Percentiles rank a stretch among this genome's conserved stretches.
Evolutionary conservation across 2,329 filamentous ascomycete species (phyloP).

Genomic region (Sphaerulina populicola): DNA sequence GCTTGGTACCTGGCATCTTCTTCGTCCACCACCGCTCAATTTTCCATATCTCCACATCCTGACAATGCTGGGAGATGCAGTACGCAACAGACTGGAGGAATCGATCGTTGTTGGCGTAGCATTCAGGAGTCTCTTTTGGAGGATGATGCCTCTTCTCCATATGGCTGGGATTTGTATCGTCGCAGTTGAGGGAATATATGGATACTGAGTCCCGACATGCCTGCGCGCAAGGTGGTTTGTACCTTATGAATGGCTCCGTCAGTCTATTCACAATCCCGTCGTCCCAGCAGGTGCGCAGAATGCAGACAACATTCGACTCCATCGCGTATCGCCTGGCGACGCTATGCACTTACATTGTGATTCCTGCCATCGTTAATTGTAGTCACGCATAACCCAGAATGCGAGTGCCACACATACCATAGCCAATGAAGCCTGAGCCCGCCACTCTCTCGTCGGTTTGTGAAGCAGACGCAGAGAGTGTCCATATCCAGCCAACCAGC

Average conservation of each 20-base stretch:
- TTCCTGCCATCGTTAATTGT: neutral
- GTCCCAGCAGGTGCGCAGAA: neutral
- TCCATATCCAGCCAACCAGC: neutral
- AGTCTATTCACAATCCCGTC: neutral
- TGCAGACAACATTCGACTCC: neutral
- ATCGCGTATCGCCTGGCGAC: neutral
- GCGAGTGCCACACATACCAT: neutral
- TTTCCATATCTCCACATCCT: slow-evolving; percentile 18
- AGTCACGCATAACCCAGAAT: neutral
- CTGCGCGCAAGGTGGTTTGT: slow-evolving; percentile 22
- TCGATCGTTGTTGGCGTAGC: slow-evolving; percentile 26
- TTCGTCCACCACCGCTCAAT: slow-evolving; percentile 29
- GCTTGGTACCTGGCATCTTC: slow-evolving; percentile 15
- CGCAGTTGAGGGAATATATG: slow-evolving; percentile 12
- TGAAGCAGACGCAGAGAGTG: slow-evolving; percentile 1
- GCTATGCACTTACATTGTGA: neutral
- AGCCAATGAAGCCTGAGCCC: slow-evolving; percentile 3
- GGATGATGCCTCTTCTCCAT: slow-evolving; percentile 11
- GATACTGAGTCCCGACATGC: slow-evolving; percentile 20
- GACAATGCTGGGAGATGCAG: slow-evolving; percentile 27
- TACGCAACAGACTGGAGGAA: slow-evolving; percentile 29
- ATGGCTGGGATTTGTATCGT: slow-evolving; percentile 5
- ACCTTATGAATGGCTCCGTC: slow-evolving; percentile 10
- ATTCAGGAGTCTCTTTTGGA: slow-evolving; percentile 21
- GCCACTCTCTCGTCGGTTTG: neutral